A percentile compares a stretch with the other conserved stretches of the same genome.
These are phyloP conservation scores for Simplicillium sp. DNA, from an alignment of 2,329 filamentous ascomycete genomes.

Conservation along the genomic window DNA sequence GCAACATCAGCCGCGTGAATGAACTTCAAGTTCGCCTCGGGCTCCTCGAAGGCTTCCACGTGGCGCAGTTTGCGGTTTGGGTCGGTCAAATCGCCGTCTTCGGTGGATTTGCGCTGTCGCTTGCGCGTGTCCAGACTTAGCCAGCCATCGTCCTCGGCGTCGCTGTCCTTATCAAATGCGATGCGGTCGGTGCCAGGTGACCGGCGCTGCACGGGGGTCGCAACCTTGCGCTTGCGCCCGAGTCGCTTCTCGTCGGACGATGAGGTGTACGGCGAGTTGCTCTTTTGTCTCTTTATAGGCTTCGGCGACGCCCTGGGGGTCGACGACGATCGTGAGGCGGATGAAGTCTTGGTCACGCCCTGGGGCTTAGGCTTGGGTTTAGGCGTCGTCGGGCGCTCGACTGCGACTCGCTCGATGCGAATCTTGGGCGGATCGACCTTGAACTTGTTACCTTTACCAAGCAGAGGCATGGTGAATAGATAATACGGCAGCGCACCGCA, in stretches of 20 bases:
- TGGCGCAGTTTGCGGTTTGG: conserved; percentile 36
- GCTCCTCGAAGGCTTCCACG: conserved; percentile 33
- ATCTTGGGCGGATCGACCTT: conserved; percentile 40
- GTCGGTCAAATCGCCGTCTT: conserved; percentile 32
- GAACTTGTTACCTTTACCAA: conserved; percentile 37
- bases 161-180: conserved; percentile 40
- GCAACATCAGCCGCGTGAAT: conserved; percentile 52
- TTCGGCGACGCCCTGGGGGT: conserved; percentile 30
- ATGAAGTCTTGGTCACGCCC: conserved; percentile 16
- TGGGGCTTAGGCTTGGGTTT: conserved; percentile 26
- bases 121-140: conserved; percentile 37
- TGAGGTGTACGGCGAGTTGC: conserved; percentile 31
- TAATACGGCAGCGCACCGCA: neutral
- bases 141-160: conserved; percentile 42
- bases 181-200: conserved; percentile 40
- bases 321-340: conserved; percentile 23
- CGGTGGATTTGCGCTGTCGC: conserved; percentile 32
- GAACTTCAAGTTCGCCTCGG: conserved; percentile 32
- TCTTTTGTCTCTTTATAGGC: conserved; percentile 26
- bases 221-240: conserved; percentile 39
- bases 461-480: conserved; percentile 19
- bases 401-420: conserved; percentile 41
- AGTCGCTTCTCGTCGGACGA: conserved; percentile 26
- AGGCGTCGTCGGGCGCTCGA: conserved; percentile 25
- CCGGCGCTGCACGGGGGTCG: conserved; percentile 20